Conservation (phyloP, 148 eudicot genomes). For the Persicaria tinctoria region DNA sequence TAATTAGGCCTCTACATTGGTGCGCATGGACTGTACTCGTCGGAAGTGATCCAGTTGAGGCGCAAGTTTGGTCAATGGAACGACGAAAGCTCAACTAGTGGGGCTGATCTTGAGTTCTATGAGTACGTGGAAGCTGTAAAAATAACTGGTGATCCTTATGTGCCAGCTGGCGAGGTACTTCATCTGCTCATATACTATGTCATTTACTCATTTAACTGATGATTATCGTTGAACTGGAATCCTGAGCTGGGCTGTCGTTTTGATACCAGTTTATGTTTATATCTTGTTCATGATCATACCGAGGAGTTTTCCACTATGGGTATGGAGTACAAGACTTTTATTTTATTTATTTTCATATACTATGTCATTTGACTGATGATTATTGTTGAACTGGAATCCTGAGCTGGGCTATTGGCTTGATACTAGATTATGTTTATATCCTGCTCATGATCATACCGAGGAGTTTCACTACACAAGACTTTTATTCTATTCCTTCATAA, state of each 20-base stretch:
- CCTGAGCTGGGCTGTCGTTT: background rate
- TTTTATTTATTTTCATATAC: background rate
- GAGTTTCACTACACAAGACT: background rate
- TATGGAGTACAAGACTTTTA: too few species aligned
- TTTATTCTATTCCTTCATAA: too few species aligned
- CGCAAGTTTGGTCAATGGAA: conserved; percentile 94
- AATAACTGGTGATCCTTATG: conserved; percentile 93
- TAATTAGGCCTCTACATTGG: conserved; percentile 74
- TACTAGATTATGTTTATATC: background rate
- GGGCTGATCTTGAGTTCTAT: conserved; percentile 66
- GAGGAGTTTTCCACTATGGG: background rate
- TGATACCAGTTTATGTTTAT: background rate
- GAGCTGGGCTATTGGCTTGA: background rate
- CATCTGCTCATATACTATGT: background rate
- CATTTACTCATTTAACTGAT: background rate
- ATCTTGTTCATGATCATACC: background rate
- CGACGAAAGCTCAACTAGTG: conserved; percentile 43
- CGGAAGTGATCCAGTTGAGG: conserved; percentile 88
- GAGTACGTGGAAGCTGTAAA: conserved; percentile 97
- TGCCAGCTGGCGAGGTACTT: conserved; percentile 93
- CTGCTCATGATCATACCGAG: background rate
- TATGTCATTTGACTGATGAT: background rate
- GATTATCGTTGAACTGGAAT: background rate
- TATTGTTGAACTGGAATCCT: background rate
- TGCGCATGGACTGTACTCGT: conserved; percentile 63